Evolutionary conservation across 2,329 filamentous ascomycete genomes (phyloP).

Genomic region (Aspergillus tanneri): DNA sequence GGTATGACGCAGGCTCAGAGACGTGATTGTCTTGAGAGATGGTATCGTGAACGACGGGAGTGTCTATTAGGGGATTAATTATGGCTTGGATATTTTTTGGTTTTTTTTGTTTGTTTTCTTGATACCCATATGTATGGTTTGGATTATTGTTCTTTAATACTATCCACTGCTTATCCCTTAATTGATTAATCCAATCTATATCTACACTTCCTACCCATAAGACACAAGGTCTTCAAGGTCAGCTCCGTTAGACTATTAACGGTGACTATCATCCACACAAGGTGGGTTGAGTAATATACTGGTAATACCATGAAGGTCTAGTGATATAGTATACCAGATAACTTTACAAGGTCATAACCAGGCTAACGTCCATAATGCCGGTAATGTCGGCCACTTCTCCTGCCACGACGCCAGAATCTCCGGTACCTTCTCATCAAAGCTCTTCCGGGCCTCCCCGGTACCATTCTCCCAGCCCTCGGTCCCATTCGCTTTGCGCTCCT

Average conservation of each 20-base stretch:
- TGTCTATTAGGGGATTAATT: not conserved
- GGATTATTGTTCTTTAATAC: not conserved
- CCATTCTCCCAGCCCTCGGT: slow-evolving; percentile 68
- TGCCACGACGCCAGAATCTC: slow-evolving; percentile 93
- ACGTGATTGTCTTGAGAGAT: slow-evolving; percentile 72
- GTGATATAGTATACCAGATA: no score
- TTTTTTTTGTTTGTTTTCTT: not conserved
- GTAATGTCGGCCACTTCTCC: slow-evolving; percentile 87
- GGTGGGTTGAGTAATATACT: no score
- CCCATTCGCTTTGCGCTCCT: slow-evolving; percentile 70
- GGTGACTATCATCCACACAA: no score
- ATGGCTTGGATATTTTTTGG: not conserved
- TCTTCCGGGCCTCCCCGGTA: slow-evolving; percentile 63
- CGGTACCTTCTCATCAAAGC: slow-evolving; percentile 90
- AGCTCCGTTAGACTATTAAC: no score
- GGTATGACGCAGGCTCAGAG: slow-evolving; percentile 83
- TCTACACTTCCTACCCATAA: not conserved
- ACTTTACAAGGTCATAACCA: slow-evolving; percentile 66
- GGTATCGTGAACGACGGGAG: slow-evolving; percentile 69
- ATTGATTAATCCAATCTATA: no score
- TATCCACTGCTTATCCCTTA: not conserved
- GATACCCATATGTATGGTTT: not conserved
- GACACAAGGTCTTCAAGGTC: no score
- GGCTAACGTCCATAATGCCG: slow-evolving; percentile 88
- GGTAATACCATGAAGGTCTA: no score